phyloP scores from a whole-genome alignment of 2,329 filamentous ascomycete genomes.

The Hirsutella minnesotensis region DNA sequence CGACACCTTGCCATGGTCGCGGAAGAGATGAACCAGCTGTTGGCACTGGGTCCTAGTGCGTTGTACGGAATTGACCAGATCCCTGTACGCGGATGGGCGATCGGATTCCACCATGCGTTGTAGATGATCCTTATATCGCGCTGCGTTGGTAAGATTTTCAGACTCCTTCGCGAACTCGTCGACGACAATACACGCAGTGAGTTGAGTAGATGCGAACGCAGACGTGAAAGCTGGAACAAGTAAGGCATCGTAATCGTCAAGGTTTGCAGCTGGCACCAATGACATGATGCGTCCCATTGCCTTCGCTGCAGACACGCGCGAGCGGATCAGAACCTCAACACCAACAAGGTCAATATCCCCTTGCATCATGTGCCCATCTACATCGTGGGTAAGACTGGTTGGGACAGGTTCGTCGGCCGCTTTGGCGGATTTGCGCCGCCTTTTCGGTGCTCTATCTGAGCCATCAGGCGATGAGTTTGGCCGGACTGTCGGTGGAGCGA shows the following conservation, averaged over 20 bases:
- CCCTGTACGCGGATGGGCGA: slow-evolving; percentile 71
- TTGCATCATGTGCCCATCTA: slow-evolving; percentile 95
- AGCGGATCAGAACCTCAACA: slow-evolving; percentile 76
- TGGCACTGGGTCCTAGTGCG: slow-evolving; percentile 85
- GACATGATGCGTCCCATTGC: slow-evolving; percentile 80
- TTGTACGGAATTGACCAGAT: slow-evolving; percentile 82
- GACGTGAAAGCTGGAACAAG: slow-evolving; percentile 59
- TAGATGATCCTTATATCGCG: slow-evolving; percentile 51
- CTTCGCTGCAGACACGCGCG: slow-evolving; percentile 73
- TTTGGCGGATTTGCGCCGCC: slow-evolving; percentile 77
- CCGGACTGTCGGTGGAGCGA: slow-evolving; percentile 27
- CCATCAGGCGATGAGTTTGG: slow-evolving; percentile 40
- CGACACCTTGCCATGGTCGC: slow-evolving; percentile 76
- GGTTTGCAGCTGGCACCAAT: slow-evolving; percentile 52
- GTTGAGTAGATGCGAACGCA: slow-evolving; percentile 72
- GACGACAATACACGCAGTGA: slow-evolving; percentile 70
- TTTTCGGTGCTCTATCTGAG: slow-evolving; percentile 55
- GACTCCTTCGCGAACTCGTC: slow-evolving; percentile 73
- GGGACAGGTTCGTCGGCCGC: slow-evolving; percentile 50
- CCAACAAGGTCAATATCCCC: slow-evolving; percentile 93
- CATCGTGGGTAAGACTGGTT: slow-evolving; percentile 70
- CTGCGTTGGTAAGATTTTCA: slow-evolving; percentile 24
- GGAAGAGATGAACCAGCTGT: slow-evolving; percentile 80
- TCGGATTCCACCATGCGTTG: slow-evolving; percentile 71
- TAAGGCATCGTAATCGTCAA: slow-evolving; percentile 51